Conservation (phyloP, 2,329 filamentous ascomycete species). For the Ophiognomonia clavigignenti-juglandacearum region DNA sequence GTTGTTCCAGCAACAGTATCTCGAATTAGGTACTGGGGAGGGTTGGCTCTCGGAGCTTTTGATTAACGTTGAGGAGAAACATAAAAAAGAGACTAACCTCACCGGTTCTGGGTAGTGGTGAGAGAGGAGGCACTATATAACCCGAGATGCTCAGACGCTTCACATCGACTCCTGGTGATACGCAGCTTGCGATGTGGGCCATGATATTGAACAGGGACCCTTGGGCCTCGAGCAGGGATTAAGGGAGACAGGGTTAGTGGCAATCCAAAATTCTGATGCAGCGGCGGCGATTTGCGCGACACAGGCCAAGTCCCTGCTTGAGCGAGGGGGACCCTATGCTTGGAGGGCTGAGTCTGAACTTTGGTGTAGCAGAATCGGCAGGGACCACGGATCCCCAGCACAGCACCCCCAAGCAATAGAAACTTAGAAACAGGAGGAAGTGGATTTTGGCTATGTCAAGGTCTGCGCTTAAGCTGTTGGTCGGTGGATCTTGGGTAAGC, state of each 20-base stretch:
- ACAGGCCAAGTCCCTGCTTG: slow-evolving; percentile 14
- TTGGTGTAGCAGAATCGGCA: slow-evolving; percentile 5
- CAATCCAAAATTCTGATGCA: slow-evolving; percentile 15
- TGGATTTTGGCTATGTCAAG: too few relatives aligned
- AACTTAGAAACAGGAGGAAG: too few relatives aligned
- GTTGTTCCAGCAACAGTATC: slow-evolving; percentile 7
- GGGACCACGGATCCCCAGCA: slow-evolving; percentile 12
- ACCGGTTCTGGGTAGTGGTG: slow-evolving; percentile 36
- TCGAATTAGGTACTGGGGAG: slow-evolving; percentile 11
- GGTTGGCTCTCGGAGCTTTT: slow-evolving; percentile 15
- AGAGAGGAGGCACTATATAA: slow-evolving; percentile 47
- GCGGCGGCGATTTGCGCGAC: slow-evolving; percentile 7
- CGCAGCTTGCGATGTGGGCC: slow-evolving; percentile 59
- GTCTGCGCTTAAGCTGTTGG: too few relatives aligned
- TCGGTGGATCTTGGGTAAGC: too few relatives aligned
- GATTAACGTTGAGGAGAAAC: too few relatives aligned
- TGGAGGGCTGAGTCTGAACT: slow-evolving; percentile 3
- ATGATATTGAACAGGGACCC: slow-evolving; percentile 34
- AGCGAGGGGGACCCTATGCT: slow-evolving; percentile 10
- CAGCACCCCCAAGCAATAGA: slow-evolving; percentile 1
- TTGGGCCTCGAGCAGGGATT: slow-evolving; percentile 2
- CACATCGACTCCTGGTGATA: slow-evolving; percentile 41
- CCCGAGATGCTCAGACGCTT: slow-evolving; percentile 33
- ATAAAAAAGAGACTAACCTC: slow-evolving; percentile 34
- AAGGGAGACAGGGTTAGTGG: slow-evolving; percentile 8